Conservation (phyloP, 2,329 filamentous ascomycete genomes). For the Colletotrichum scovillei region DNA sequence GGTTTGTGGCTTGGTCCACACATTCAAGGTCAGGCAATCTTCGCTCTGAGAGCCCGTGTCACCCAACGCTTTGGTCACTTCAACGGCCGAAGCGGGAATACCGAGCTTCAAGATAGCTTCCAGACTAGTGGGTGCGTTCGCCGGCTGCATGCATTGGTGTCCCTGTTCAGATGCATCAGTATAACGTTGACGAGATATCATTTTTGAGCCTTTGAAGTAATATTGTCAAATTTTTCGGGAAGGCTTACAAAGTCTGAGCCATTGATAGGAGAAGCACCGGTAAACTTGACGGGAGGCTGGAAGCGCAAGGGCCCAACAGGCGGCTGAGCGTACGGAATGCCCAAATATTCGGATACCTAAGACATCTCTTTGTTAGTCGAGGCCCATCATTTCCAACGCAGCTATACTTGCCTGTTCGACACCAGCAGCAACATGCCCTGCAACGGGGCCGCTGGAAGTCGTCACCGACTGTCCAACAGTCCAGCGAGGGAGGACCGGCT, state of each 20-base stretch:
- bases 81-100: constrained; percentile 24
- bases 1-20: constrained; percentile 50
- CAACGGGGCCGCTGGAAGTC: constrained; percentile 26
- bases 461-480: constrained; percentile 18
- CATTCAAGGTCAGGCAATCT: constrained; percentile 52
- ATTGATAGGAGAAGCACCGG: constrained; percentile 6
- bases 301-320: constrained; percentile 65
- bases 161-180: constrained; percentile 12
- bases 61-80: constrained; percentile 10
- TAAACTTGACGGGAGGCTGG: constrained; percentile 23
- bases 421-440: constrained; percentile 21
- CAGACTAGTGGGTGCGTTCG: not conserved
- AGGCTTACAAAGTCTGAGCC: constrained; percentile 28
- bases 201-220: not conserved
- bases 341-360: constrained; percentile 45
- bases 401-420: constrained; percentile 17
- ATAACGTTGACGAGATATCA: not conserved
- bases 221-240: not conserved
- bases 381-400: too few relatives aligned
- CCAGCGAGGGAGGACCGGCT: constrained; percentile 10
- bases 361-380: not conserved
- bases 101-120: constrained; percentile 22
- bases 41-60: constrained; percentile 41
- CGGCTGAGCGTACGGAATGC: constrained; percentile 66
- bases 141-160: constrained; percentile 29